Evolutionary conservation across 225 moss, liverwort and hornwort species (phyloP), one percentile per base, ranked within the genome.

Genomic region (Thuidium tamariscinum): DNA sequence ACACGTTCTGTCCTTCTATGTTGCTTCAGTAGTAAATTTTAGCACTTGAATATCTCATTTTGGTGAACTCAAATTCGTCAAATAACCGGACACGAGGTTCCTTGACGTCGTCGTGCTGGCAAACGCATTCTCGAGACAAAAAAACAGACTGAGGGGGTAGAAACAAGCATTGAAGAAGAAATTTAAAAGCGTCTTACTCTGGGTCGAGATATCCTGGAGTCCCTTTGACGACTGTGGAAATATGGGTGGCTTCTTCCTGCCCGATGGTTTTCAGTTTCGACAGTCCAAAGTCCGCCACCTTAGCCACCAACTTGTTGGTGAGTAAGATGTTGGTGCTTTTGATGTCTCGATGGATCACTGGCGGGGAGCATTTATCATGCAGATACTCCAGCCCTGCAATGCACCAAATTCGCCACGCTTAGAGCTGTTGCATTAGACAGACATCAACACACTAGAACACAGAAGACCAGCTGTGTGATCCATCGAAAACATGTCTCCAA

Each of bases 281-380:
- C 49, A 84, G 63, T 18, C 84, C 84, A 19, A 84, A 84, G 61
- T 84, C 84, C 26, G 74, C 84, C 37, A 84, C 84, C 48, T 84
- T 84, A 13, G 84, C 84, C 49, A 74, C 63, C 51, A 74, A 9
- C 74, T 74, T 60, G 49, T 20, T 36, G 42, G 84, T 84, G 51
- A 84, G 84, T 49, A 84, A 49, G 49, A 84, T 84, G 74, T 84
- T 84, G 74, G 74, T 84, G 74, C 84, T 84, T 62, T 84, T 84
- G 48, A 84, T 60, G n/a, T 84, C 84, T 61, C 84, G 84, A 49
- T 84, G 84, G 63, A 84, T 84, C 13, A 84, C 73, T 7, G 84
- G 84, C n/a, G 84, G 84, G 29, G 74, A 84, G 61, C 84, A 84
- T 30, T 84, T 84, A 11, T 84, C 84, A 39, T 84, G 84, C 48